Evolutionary conservation across 2,329 filamentous ascomycete genomes (phyloP), one percentile per base, ranked within the genome.

Genomic region (Seiridium cupressi): DNA sequence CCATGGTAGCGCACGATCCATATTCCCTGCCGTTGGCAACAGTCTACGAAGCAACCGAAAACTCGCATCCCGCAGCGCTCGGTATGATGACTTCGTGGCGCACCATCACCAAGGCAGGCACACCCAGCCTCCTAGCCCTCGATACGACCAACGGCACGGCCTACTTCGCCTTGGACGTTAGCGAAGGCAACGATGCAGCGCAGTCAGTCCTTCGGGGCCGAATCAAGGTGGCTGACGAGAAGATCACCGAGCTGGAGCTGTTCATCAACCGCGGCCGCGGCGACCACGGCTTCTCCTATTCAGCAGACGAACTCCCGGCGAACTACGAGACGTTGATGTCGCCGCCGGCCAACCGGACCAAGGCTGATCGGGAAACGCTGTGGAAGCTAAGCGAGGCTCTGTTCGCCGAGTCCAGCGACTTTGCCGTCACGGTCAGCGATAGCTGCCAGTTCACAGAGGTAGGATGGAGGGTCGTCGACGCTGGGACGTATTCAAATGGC

Each of bases 1-100:
- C 53, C 53, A 55, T 55, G 53, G 53, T 55, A n/a, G 53, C 53
- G 10, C 53, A 46, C 9, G 53, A 55, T 6, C 53, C 53, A 13
- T 40, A 44, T 13, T 18, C 34, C 53, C 53, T 55, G 0, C 53
- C 53, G 1, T 40, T 55, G 53, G 53, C 53, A 26, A 42, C 11
- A 34, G 36, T 55, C 40, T 55, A 55, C 26, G 5, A 34, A 26
- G 53, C 53, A n/a, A 55, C 53, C 1, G 53, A 55, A n/a, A 55
- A 55, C 40, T 55, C 53, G 7, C 53, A 55, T 44, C 53, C 53
- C 11, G 53, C 53, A n/a, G 53, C 53, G 0, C 53, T 55, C 11
- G 53, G 40, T 7, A 55, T 55, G 53, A 55, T 55, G 53, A 44
- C 53, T 1, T 36, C 53, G 38, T 55, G 53, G 53, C 53, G 53